These are phyloP conservation scores for Amanita pallidorosea DNA, from an alignment of 768 basidiomycete species.

Conservation along the genomic window DNA sequence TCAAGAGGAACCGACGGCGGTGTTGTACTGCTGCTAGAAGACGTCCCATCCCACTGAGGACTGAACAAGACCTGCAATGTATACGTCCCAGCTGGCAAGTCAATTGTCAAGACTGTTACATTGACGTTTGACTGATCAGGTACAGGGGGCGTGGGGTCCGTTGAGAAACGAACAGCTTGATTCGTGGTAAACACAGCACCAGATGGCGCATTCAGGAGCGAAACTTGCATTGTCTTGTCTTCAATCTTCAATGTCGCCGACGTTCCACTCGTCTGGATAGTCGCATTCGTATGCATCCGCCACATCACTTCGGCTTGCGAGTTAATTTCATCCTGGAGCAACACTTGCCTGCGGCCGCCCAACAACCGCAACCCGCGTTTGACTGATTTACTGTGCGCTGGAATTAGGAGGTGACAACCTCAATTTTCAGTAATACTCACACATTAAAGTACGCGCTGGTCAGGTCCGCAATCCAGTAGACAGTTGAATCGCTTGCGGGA, in stretches of 20 bases:
- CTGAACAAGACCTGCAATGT: conserved; percentile 81
- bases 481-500: conserved; percentile 57
- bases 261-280: conserved; percentile 43
- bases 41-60: conserved; percentile 82
- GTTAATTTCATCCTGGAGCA: conserved; percentile 87
- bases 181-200: conserved; percentile 56
- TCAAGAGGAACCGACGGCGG: conserved; percentile 63
- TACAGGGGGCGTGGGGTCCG: conserved; percentile 51
- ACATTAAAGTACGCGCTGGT: conserved; percentile 63
- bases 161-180: conserved; percentile 40
- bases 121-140: conserved; percentile 68
- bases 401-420: conserved; percentile 9
- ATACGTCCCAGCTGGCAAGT: conserved; percentile 58
- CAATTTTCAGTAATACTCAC: conserved; percentile 31
- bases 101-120: conserved; percentile 73
- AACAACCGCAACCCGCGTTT: conserved; percentile 78
- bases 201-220: conserved; percentile 55
- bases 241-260: conserved; percentile 70
- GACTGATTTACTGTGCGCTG: conserved; percentile 43
- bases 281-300: conserved; percentile 97
- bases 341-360: conserved; percentile 78
- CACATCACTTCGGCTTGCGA: conserved; percentile 55
- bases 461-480: conserved; percentile 74
- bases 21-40: conserved; percentile 45
- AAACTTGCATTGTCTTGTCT: conserved; percentile 53